Evolutionary conservation across 495 filamentous ascomycete species (phyloP).

Genomic region (Aspergillus leporis): DNA sequence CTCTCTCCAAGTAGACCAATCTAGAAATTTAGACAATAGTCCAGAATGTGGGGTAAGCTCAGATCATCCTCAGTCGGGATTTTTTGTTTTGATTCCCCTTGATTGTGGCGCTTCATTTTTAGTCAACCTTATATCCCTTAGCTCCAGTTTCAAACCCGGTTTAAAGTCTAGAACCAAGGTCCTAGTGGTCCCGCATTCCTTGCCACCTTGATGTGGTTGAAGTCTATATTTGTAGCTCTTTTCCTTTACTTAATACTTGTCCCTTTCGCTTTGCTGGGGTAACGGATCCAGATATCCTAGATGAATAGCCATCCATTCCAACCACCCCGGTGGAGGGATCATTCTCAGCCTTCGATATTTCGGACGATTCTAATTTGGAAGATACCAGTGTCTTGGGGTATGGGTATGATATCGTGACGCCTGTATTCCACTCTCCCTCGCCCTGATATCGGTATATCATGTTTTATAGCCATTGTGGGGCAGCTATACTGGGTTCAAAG

Average conservation of each 20-base stretch:
- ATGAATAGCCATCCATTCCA: too few relatives aligned
- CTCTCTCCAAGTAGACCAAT: background rate
- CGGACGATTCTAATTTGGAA: too few relatives aligned
- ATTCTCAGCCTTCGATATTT: too few relatives aligned
- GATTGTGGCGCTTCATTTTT: background rate
- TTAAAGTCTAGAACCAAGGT: background rate
- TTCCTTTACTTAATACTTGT: background rate
- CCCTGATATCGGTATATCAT: too few relatives aligned
- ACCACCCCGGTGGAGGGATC: too few relatives aligned
- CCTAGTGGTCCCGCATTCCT: background rate
- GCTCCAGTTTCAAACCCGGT: background rate
- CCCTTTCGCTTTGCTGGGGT: background rate
- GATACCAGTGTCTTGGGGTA: too few relatives aligned
- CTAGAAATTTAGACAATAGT: background rate
- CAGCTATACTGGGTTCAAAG: too few relatives aligned
- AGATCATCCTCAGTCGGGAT: too few relatives aligned
- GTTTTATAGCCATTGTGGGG: too few relatives aligned
- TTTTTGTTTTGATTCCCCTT: background rate
- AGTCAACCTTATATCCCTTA: background rate
- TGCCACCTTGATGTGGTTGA: background rate
- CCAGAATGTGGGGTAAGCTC: background rate
- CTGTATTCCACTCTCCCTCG: too few relatives aligned
- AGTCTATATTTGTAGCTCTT: background rate
- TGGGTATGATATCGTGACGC: too few relatives aligned
- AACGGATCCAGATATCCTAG: too few relatives aligned